Evolutionary conservation across 2,329 filamentous ascomycete species (phyloP).

Genomic region (Epicoccum nigrum): DNA sequence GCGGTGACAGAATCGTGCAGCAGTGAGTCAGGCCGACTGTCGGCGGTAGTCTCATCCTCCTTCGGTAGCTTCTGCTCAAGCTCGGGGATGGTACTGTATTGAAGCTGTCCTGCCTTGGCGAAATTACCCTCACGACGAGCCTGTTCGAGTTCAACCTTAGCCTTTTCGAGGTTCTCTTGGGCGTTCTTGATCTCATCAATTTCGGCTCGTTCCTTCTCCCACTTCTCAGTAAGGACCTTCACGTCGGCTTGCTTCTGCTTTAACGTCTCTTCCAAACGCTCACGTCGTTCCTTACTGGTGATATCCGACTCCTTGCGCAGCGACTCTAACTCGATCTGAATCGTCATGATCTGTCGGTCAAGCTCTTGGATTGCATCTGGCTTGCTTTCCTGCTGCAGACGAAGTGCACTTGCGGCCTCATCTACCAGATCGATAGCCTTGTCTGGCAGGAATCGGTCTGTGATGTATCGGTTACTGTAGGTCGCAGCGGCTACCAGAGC

Average conservation of each 20-base stretch:
- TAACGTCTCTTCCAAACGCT: slow-evolving; percentile 80
- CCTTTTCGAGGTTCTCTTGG: slow-evolving; percentile 86
- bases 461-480: slow-evolving; percentile 94
- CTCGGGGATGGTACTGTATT: slow-evolving; percentile 84
- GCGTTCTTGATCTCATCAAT: slow-evolving; percentile 86
- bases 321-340: slow-evolving; percentile 95
- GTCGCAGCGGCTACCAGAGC: slow-evolving; percentile 90
- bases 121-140: slow-evolving; percentile 90
- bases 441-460: slow-evolving; percentile 92
- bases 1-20: slow-evolving; percentile 94
- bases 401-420: slow-evolving; percentile 87
- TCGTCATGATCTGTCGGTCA: slow-evolving; percentile 94
- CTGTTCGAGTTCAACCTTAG: slow-evolving; percentile 82
- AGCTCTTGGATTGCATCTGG: slow-evolving; percentile 92
- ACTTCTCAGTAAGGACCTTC: slow-evolving; percentile 75
- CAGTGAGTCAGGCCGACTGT: slow-evolving; percentile 60
- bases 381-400: slow-evolving; percentile 94
- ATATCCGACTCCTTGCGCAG: slow-evolving; percentile 92
- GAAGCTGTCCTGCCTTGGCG: slow-evolving; percentile 84
- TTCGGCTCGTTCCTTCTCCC: slow-evolving; percentile 87
- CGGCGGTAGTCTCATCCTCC: slow-evolving; percentile 60
- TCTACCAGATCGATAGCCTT: slow-evolving; percentile 98
- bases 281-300: slow-evolving; percentile 82
- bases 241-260: slow-evolving; percentile 79
- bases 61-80: slow-evolving; percentile 80